Evolutionary conservation across 2,329 filamentous ascomycete genomes (phyloP).

Genomic region (Pseudogymnoascus sp.): DNA sequence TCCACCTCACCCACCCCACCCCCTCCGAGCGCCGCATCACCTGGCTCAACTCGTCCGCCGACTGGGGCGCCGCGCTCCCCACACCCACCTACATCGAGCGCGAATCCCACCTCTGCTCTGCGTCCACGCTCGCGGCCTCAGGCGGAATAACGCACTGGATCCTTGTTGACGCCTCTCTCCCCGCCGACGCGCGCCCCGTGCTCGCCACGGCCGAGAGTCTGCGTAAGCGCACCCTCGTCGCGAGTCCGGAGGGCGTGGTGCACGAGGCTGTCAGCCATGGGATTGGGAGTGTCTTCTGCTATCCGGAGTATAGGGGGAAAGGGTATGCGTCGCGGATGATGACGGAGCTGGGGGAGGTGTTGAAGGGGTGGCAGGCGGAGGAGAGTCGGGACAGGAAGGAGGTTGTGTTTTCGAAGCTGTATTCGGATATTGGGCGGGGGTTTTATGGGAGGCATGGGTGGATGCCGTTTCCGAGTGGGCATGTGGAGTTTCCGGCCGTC

Average conservation of each 20-base stretch:
- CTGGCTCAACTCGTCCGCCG: conserved; percentile 46
- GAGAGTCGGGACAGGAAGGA: conserved; percentile 31
- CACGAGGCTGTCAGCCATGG: conserved; percentile 59
- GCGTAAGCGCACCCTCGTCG: conserved; percentile 47
- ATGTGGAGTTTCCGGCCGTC: conserved; percentile 57
- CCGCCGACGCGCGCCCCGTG: conserved; percentile 40
- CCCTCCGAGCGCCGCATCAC: conserved; percentile 43
- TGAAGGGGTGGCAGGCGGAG: conserved; percentile 44
- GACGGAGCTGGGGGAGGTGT: conserved; percentile 48
- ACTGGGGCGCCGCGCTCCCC: conserved; percentile 51
- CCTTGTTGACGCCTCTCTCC: conserved; percentile 40
- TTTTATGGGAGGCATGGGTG: conserved; percentile 76
- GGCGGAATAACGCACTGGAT: conserved; percentile 57
- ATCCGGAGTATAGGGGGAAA: conserved; percentile 54
- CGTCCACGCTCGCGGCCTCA: conserved; percentile 47
- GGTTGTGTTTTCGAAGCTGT: conserved; percentile 65
- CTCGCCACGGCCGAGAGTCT: conserved; percentile 57
- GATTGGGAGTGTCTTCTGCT: conserved; percentile 72
- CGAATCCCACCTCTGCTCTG: conserved; percentile 45
- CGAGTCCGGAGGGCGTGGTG: conserved; percentile 31
- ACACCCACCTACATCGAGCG: conserved; percentile 49
- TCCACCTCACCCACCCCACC: conserved; percentile 49
- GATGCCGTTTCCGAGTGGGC: conserved; percentile 63
- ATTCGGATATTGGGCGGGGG: conserved; percentile 74
- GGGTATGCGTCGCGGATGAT: conserved; percentile 76